Conservation (phyloP, 306 rosid genomes). For the Senna siamea region DNA sequence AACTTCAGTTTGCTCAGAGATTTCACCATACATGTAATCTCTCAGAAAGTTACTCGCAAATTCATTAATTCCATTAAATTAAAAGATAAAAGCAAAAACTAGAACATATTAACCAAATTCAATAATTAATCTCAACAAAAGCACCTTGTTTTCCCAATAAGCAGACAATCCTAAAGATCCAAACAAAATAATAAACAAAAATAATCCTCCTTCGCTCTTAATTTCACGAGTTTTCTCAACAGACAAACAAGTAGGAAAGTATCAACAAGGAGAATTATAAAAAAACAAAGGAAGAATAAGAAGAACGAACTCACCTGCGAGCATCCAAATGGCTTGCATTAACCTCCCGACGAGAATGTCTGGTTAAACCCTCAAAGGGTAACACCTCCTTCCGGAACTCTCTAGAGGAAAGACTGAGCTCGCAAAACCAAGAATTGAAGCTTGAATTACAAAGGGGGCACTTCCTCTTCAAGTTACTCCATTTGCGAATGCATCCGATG, state of each 20-base stretch:
- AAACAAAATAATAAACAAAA: too few species aligned
- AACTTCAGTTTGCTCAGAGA: background rate
- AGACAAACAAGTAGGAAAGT: background rate
- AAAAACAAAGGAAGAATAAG: background rate
- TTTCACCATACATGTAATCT: background rate
- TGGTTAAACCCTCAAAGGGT: constrained; percentile 1
- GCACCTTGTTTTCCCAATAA: too few species aligned
- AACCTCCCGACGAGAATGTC: constrained; percentile 13
- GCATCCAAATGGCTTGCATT: background rate
- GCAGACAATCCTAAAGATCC: too few species aligned
- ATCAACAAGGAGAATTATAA: background rate
- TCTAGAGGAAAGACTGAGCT: constrained; percentile 42
- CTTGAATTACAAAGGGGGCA: constrained; percentile 70
- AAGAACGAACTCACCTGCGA: constrained; percentile 38
- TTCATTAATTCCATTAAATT: background rate
- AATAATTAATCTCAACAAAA: background rate
- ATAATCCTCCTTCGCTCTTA: background rate
- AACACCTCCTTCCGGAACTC: constrained; percentile 45
- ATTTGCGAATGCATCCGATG: constrained; percentile 53
- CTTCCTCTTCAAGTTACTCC: constrained; percentile 57
- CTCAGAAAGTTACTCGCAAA: too few species aligned
- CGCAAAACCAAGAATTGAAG: constrained; percentile 57
- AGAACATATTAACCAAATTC: too few species aligned
- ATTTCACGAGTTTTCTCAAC: constrained; percentile 3
- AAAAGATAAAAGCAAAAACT: background rate